Conservation (phyloP, 2,329 filamentous ascomycete species). For the Aspergillus alliaceus region DNA sequence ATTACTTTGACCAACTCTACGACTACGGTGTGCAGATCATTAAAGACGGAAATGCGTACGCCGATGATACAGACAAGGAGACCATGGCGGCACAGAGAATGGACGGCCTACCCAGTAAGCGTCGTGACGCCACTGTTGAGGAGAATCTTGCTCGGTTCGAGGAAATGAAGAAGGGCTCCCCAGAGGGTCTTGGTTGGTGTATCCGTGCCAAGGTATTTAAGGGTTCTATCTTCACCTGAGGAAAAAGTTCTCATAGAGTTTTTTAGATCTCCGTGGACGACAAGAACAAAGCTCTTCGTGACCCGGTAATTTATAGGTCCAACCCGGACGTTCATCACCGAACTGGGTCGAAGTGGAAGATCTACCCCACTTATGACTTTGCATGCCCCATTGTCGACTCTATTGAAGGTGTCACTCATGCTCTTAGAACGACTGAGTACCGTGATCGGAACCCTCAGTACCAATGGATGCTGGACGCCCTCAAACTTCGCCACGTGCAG, state of each 20-base stretch:
- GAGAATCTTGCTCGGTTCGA: constrained; percentile 85
- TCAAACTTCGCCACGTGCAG: constrained; percentile 47
- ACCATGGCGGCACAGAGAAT: constrained; percentile 82
- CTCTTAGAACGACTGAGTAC: constrained; percentile 64
- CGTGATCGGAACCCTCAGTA: constrained; percentile 54
- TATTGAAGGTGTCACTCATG: constrained; percentile 64
- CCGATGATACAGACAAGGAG: constrained; percentile 89
- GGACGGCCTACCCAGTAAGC: constrained; percentile 77
- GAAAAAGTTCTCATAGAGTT: not conserved
- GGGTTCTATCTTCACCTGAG: not conserved
- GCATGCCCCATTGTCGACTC: constrained; percentile 64
- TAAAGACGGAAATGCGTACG: constrained; percentile 83
- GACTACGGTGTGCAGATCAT: constrained; percentile 82
- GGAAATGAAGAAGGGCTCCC: constrained; percentile 85
- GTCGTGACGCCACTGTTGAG: constrained; percentile 75
- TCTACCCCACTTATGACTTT: constrained; percentile 68
- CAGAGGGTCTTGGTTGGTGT: constrained; percentile 80
- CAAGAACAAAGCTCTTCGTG: constrained; percentile 92
- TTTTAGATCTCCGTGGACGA: constrained; percentile 74
- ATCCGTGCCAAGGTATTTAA: constrained; percentile 72
- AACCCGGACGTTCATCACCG: constrained; percentile 67
- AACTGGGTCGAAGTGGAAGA: constrained; percentile 64
- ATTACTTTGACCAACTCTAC: constrained; percentile 93
- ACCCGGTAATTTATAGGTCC: constrained; percentile 97
- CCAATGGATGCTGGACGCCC: constrained; percentile 51